Evolutionary conservation across 164 flowering plant species (phyloP), one percentile per base, ranked within the genome.

Genomic region (Akebia trifoliata): DNA sequence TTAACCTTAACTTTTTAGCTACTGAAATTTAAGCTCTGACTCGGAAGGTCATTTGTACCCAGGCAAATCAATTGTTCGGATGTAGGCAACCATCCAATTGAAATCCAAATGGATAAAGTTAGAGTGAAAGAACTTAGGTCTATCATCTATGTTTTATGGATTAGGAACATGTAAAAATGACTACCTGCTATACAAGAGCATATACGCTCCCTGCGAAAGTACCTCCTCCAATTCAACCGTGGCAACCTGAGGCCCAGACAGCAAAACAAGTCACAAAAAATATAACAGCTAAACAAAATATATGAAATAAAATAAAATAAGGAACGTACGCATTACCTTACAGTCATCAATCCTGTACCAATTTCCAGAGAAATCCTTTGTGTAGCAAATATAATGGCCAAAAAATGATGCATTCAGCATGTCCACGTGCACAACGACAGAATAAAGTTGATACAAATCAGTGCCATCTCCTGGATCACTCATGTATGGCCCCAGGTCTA

Each of bases 371-470:
- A 83, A 80, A 73, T 86, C 97, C 73, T 81, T 86, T 36, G 74
- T 71, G 50, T 87, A 93, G 73, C 99, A 93, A 53, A 93, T 83
- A 66, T 93, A 93, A 55, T 93, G 99, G 55, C 99, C 99, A 62
- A 90, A 93, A 73, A 57, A 93, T 28, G 99, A 90, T 17, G 99
- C 97, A 79, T 93, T 93, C 69, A 93, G 77, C 97, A 93, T 90
- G 77, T 93, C 99, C 35, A 93, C 67, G 69, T 93, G 99, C 20
- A 93, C 97, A 44, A 93, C 87, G 45, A 93, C 97, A 0, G 89
- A 96, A 75, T 87, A 93, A 26, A 93, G 88, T 70, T 56, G 78
- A 78, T 93, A 93, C 2, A 84, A 30, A 69, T 90, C 76, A 37
- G 69, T 63, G 25, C 79, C 79, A 62, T 78, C 76, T 62, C 79